Base-by-base conservation (phyloP, 352 stramenopile genomes). In the Stephanocyclus meneghinianus region DNA sequence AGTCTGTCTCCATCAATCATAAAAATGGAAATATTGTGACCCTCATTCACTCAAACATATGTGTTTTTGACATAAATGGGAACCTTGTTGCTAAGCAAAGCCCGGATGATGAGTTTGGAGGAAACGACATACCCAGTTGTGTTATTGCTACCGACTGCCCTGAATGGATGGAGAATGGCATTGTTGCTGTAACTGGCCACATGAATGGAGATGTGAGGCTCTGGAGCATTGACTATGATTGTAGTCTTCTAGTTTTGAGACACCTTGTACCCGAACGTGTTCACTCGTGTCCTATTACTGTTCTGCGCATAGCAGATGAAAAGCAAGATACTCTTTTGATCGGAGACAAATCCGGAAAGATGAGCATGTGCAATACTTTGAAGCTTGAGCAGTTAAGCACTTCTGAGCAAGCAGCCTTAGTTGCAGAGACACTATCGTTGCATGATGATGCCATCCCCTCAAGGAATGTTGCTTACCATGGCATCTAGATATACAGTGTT, bases 61-160 rank as follows among this genome's bases (percentile, higher is more conserved):
- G 80, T 63, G 71, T 95, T 9, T 94, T 91, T 65, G 87, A 93
- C 73, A 90, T 95, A 16, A 95, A 95, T 80, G 90, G 90, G 53
- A 93, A 90, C 60, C 44, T 90, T 1, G 67, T 93, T 29, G 89
- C 84, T 9, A 86, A 83, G 21, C 80, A 89, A 57, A 77, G 71
- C 56, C 77, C 80, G 26, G 59, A 63, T 21, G 71, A 85, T 53
- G 65, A 81, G 8, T 87, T 90, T 68, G 62, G 64, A 71, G 68
- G 65, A 44, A 88, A 67, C 56, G 64, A 78, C 29, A 70, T 79
- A 15, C 82, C 88, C 4, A 92, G 76, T 56, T 92, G 80, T 69
- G 87, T 86, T 8, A 80, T 94, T 60, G 71, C 88, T 40, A 93
- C 88, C 11, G 85, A 92, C 59, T 93, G 90, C 83, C 86, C 88